A percentile compares a stretch with the other conserved stretches of the same genome.
phyloP scores from a whole-genome alignment of 1,139 yeast genomes.

The Hansenula sp. region DNA sequence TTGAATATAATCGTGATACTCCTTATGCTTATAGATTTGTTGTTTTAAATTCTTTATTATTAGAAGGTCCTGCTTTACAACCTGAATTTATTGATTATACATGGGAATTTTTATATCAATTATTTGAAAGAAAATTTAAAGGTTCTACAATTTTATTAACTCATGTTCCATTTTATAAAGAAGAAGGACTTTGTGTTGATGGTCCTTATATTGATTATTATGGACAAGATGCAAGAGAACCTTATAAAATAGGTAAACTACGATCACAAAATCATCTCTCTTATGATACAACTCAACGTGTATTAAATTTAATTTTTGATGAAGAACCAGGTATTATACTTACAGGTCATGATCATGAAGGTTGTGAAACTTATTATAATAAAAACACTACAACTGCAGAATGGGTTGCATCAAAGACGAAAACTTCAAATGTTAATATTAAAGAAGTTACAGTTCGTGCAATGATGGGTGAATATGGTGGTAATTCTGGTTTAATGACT shows the following conservation, averaged over 20 bases:
- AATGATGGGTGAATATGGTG: conserved; percentile 95
- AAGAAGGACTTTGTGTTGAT: conserved; percentile 77
- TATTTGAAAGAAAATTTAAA: conserved; percentile 48
- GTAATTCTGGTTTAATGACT: conserved; percentile 80
- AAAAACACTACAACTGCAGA: conserved; percentile 32
- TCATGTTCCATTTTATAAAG: conserved; percentile 86
- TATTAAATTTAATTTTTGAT: conserved; percentile 65
- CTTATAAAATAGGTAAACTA: conserved; percentile 63
- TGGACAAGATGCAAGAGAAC: conserved; percentile 50
- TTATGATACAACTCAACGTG: conserved; percentile 57
- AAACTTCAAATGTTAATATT: conserved; percentile 28
- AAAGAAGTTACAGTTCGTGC: conserved; percentile 84
- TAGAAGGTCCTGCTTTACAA: conserved; percentile 90
- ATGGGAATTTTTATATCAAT: conserved; percentile 63
- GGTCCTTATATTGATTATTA: conserved; percentile 74
- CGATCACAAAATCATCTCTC: conserved; percentile 87
- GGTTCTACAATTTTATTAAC: conserved; percentile 84
- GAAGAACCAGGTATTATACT: conserved; percentile 70
- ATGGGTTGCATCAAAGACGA: conserved; percentile 57
- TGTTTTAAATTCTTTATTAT: conserved; percentile 72
- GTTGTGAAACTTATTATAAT: conserved; percentile 71
- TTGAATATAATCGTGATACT: conserved; percentile 58
- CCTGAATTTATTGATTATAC: conserved; percentile 63
- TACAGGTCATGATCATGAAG: conserved; percentile 97
- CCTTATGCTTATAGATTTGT: conserved; percentile 79